Evolutionary conservation across 257 asterid species (phyloP).

Genomic region (Solanum paucissectum): DNA sequence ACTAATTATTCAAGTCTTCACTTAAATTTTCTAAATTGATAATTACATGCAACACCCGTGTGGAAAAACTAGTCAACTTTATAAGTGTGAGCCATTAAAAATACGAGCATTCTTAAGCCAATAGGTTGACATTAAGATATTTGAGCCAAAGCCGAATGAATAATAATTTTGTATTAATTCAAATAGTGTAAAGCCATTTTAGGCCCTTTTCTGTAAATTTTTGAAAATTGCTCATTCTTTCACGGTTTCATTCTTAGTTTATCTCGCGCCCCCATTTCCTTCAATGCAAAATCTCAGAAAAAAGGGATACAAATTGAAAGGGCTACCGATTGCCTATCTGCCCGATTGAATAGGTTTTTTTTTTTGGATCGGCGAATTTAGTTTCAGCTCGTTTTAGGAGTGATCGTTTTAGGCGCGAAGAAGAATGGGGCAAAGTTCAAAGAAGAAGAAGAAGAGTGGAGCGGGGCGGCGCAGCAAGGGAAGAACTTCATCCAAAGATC

Average conservation of each 20-base stretch:
- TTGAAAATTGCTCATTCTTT: neutral
- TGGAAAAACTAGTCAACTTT: too few species aligned
- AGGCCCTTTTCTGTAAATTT: too few species aligned
- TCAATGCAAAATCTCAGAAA: neutral
- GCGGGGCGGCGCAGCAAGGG: conserved; percentile 35
- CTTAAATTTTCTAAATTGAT: too few species aligned
- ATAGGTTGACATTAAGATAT: neutral
- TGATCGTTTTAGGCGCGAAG: neutral
- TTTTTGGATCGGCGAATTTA: neutral
- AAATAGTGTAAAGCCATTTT: too few species aligned
- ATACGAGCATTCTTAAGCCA: neutral
- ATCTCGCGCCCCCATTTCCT: neutral
- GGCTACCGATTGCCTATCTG: neutral
- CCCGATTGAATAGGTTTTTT: neutral
- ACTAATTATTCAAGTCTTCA: too few species aligned
- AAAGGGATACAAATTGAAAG: neutral
- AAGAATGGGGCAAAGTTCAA: conserved; percentile 64
- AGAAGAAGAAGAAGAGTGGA: conserved; percentile 60
- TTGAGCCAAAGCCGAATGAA: too few species aligned
- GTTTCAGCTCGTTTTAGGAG: neutral
- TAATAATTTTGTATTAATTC: too few species aligned
- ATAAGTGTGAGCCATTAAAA: neutral
- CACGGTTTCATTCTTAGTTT: neutral
- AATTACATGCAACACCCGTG: too few species aligned
- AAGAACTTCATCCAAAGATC: conserved; percentile 57